phyloP scores from a whole-genome alignment of 2,329 filamentous ascomycete species.

The Ophiocordyceps sinensis region DNA sequence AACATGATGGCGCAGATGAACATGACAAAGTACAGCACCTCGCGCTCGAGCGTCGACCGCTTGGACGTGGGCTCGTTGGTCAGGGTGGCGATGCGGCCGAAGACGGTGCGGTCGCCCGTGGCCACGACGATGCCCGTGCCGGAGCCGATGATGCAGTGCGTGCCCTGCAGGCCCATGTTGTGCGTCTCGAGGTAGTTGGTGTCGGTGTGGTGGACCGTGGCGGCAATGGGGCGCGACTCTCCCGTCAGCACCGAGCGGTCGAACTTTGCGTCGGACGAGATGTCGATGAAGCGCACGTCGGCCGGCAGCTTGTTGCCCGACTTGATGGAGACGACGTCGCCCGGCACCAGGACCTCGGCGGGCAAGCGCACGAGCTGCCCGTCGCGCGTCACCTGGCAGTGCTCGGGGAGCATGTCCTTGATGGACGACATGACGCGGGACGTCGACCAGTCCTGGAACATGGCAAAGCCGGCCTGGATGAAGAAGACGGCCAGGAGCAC shows the following conservation, averaged over 20 bases:
- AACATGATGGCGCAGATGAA: slow-evolving; percentile 57
- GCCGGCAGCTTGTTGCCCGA: slow-evolving; percentile 62
- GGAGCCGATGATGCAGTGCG: slow-evolving; percentile 58
- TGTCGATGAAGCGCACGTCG: slow-evolving; percentile 55
- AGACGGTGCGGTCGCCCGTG: slow-evolving; percentile 59
- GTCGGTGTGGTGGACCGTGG: slow-evolving; percentile 51
- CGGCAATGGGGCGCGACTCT: slow-evolving; percentile 50
- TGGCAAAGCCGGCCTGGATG: slow-evolving; percentile 55
- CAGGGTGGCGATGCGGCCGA: slow-evolving; percentile 60
- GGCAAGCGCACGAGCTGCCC: slow-evolving; percentile 31
- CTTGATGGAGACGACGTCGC: slow-evolving; percentile 54
- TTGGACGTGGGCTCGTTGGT: slow-evolving; percentile 55
- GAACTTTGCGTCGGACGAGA: slow-evolving; percentile 55
- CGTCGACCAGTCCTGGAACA: slow-evolving; percentile 63
- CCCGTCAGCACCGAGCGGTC: slow-evolving; percentile 60
- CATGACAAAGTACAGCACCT: slow-evolving; percentile 57
- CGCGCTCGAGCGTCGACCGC: slow-evolving; percentile 55
- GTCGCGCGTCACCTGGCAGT: slow-evolving; percentile 51
- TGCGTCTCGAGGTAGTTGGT: slow-evolving; percentile 64
- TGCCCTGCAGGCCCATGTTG: slow-evolving; percentile 66
- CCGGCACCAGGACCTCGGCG: slow-evolving; percentile 52
- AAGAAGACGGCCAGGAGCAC: slow-evolving; percentile 57
- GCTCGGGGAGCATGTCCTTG: slow-evolving; percentile 64
- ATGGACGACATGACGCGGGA: slow-evolving; percentile 68
- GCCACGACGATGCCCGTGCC: slow-evolving; percentile 54